These are phyloP conservation scores for Penicillium goetzii DNA, from an alignment of 495 filamentous ascomycete genomes.

Conservation along the genomic window DNA sequence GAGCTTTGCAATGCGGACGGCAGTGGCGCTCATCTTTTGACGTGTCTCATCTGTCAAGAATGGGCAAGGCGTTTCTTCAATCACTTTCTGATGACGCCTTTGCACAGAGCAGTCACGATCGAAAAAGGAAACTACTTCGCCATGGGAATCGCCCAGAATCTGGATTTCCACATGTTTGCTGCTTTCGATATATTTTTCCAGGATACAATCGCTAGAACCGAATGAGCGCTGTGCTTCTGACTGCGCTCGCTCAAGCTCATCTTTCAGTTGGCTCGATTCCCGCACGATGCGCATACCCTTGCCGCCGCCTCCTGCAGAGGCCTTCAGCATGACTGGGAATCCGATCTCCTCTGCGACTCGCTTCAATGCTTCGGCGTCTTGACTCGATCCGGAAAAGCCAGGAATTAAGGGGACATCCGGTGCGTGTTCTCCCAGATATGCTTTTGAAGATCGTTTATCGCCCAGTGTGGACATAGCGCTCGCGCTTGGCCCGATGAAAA, in stretches of 20 bases:
- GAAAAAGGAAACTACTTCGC: slow-evolving; percentile 72
- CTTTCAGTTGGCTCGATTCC: slow-evolving; percentile 64
- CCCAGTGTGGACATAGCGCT: slow-evolving; percentile 50
- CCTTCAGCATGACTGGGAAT: slow-evolving; percentile 87
- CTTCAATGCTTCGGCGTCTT: slow-evolving; percentile 64
- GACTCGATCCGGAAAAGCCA: slow-evolving; percentile 77
- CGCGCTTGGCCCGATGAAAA: slow-evolving; percentile 55
- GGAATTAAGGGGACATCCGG: slow-evolving; percentile 87
- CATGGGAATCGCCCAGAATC: slow-evolving; percentile 79
- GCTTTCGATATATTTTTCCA: slow-evolving; percentile 85
- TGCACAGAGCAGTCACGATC: slow-evolving; percentile 83
- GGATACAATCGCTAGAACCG: slow-evolving; percentile 79
- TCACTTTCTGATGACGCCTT: slow-evolving; percentile 86
- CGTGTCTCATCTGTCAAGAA: slow-evolving; percentile 69
- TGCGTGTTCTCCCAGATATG: slow-evolving; percentile 32
- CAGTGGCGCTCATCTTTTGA: slow-evolving; percentile 78
- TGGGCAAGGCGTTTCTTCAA: slow-evolving; percentile 87
- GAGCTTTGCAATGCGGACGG: slow-evolving; percentile 71
- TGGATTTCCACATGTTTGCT: slow-evolving; percentile 91
- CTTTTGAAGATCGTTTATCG: slow-evolving; percentile 54
- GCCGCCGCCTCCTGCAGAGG: slow-evolving; percentile 88
- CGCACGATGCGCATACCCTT: slow-evolving; percentile 86
- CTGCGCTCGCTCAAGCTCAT: slow-evolving; percentile 74
- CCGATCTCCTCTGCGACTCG: slow-evolving; percentile 69
- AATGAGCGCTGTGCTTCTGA: slow-evolving; percentile 80